Evolutionary conservation across 139 green algal genomes (phyloP), one percentile per base, ranked within the genome.

Genomic region (Pleodorina starrii): DNA sequence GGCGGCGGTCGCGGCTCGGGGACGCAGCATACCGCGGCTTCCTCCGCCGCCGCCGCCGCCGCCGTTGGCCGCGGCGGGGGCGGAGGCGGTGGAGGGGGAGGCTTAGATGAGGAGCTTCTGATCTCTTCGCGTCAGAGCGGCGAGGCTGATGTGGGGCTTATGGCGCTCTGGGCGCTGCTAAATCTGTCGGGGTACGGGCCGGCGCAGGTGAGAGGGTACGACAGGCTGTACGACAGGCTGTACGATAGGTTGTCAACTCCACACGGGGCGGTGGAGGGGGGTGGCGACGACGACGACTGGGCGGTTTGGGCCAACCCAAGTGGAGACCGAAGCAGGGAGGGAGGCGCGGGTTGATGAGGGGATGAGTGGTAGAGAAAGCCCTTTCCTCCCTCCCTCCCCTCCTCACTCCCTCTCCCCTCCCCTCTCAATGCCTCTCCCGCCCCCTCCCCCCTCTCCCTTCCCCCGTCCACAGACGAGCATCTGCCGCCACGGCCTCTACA

Each of bases 401-500:
- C 60, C 60, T n/a, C 60, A 10, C 19, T 72, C 60, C 25, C 60
- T 35, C 27, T 35, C 60, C 60, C 60, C 60, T 72, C 63, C 19
- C 5, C 5, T 40, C 11, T 7, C 27, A 42, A 35, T 11, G 21
- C 29, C 3, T 40, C 63, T 35, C 60, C 60, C 60, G 6, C 75
- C 75, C n/a, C 50, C 50, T 60, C 17, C 50, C 50, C 50, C 50
- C 17, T 35, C 23, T 40, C 76, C 50, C 50, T 44, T 21, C 32
- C 50, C 32, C 35, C 38, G 5, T 17, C 1, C 35, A 66, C 79
- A 87, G 81, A 87, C 81, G n/a, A 38, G 69, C 35, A 86, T 93
- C 86, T 93, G 91, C 84, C 78, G 78, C 59, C 78, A 91, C 63
- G 91, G 88, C 3, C 85, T 93, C n/a, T 93, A 93, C 88, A 93